Base-by-base conservation (phyloP, 176 grass and related monocot species). In the Triticum urartu region DNA sequence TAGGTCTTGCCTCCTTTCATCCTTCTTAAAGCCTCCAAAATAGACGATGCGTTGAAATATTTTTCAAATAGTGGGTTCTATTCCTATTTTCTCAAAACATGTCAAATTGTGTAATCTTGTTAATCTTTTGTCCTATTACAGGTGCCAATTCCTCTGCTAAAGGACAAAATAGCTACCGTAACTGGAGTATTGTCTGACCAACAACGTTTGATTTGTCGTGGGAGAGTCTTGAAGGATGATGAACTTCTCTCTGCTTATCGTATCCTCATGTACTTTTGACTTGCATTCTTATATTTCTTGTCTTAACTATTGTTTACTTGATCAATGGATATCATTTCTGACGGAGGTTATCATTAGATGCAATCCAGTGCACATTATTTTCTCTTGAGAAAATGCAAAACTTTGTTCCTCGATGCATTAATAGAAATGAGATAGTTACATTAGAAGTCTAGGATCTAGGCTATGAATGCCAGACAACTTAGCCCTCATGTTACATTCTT, bases 191-290 rank as follows among this genome's bases (percentile, higher is more conserved):
- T 95, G 75, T 99, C 94, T 25, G 89, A 92, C 88, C 97, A 99
- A 64, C 97, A 99, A 78, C 97, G 97, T 7, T 77, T 99, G 65
- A 99, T 99, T 70, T 99, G 94, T 71, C 92, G 94, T 52, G 97
- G 94, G 43, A 95, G 93, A 85, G 92, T 99, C 72, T 83, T 99
- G 79, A 95, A 94, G 86, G 97, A 99, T 90, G 94, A 94, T 85
- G 97, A 99, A 42, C 90, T 95, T 66, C 92, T 99, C 58, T 99
- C 97, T 89, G 85, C 94, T 22, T 96, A 99, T 79, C 97, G 89
- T 99, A 99, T 99, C 97, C 97, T 90, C 28, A 26, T 64, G 7
- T 74, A 81, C 63, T 88, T 81, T 77, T 12, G 15, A 32, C n/a
- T 68, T 81, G 30, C 64, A 64, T 63, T 56, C 15, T 86, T 83